Conservation (phyloP, 169 alveolate species). For the Blepharisma undulans region DNA sequence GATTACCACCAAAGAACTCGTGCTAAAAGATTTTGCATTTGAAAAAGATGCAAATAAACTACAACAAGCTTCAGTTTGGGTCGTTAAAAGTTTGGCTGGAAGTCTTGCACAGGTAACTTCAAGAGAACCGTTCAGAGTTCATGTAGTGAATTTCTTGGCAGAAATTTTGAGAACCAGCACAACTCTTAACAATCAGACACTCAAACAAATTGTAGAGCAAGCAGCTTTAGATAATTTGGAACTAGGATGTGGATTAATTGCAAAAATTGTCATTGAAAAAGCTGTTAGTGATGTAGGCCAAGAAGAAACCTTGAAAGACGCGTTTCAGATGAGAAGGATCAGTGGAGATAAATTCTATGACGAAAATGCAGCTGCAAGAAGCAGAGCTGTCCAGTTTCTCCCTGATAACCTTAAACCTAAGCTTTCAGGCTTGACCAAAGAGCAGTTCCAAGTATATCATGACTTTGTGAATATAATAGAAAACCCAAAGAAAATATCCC, state of each 20-base stretch:
- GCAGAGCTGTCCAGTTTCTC: slow-evolving; percentile 45
- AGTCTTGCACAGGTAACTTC: slow-evolving; percentile 95
- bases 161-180: slow-evolving; percentile 69
- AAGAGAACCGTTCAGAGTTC: slow-evolving; percentile 93
- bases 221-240: slow-evolving; percentile 93
- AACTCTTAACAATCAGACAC: slow-evolving; percentile 71
- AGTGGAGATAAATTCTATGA: slow-evolving; percentile 31
- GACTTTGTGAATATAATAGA: slow-evolving; percentile 59
- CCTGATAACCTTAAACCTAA: slow-evolving; percentile 83
- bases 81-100: slow-evolving; percentile 93
- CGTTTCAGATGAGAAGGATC: slow-evolving; percentile 67
- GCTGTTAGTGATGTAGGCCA: slow-evolving; percentile 88
- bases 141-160: slow-evolving; percentile 90
- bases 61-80: slow-evolving; percentile 90
- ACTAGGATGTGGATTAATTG: slow-evolving; percentile 93
- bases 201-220: slow-evolving; percentile 89
- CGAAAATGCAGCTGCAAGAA: slow-evolving; percentile 55
- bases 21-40: slow-evolving; percentile 94
- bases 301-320: slow-evolving; percentile 69
- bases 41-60: slow-evolving; percentile 92
- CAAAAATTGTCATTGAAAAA: slow-evolving; percentile 92
- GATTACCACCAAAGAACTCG: slow-evolving; percentile 94
- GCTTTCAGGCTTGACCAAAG: slow-evolving; percentile 70
- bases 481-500: slow-evolving; percentile 7
- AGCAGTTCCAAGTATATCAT: slow-evolving; percentile 79